These are phyloP conservation scores for Penicillium sp. DNA, from an alignment of 2,329 filamentous ascomycete genomes.

Conservation along the genomic window DNA sequence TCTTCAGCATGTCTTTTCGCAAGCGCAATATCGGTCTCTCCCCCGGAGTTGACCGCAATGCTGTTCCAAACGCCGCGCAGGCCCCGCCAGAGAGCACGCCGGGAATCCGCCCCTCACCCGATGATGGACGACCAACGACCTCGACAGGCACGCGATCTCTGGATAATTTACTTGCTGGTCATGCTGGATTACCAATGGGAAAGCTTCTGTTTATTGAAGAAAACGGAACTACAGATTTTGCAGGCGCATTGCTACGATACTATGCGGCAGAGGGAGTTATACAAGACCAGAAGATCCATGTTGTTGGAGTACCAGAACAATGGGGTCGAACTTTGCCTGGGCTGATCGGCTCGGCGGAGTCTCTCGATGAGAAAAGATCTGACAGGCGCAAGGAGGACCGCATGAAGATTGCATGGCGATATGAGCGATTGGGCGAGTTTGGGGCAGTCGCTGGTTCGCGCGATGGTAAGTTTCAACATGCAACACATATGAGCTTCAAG, in stretches of 20 bases:
- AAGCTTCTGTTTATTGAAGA: constrained; percentile 82
- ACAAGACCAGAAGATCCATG: constrained; percentile 85
- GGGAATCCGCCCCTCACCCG: constrained; percentile 78
- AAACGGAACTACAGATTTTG: constrained; percentile 90
- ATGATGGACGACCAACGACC: constrained; percentile 83
- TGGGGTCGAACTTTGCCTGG: constrained; percentile 87
- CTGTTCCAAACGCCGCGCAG: constrained; percentile 30
- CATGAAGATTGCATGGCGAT: constrained; percentile 99
- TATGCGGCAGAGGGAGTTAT: constrained; percentile 92
- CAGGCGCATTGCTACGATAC: constrained; percentile 78
- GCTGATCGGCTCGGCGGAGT: constrained; percentile 56
- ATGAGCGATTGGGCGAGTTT: constrained; percentile 78
- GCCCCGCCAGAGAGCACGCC: constrained; percentile 37
- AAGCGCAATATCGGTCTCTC: constrained; percentile 65
- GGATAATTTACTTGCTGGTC: constrained; percentile 81
- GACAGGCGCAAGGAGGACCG: constrained; percentile 61
- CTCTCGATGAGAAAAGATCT: constrained; percentile 44
- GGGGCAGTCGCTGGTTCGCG: constrained; percentile 58
- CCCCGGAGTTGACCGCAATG: constrained; percentile 37
- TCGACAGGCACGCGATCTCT: constrained; percentile 89
- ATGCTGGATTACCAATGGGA: constrained; percentile 81
- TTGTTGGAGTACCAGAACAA: constrained; percentile 74
- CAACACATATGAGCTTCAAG: constrained; percentile 1
- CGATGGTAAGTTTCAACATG: constrained; percentile 54
- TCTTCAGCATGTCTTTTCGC: constrained; percentile 63